Percentiles rank a stretch among this genome's conserved stretches.
phyloP scores from a whole-genome alignment of 2,329 filamentous ascomycete species.

The Tolypocladium inflatum region DNA sequence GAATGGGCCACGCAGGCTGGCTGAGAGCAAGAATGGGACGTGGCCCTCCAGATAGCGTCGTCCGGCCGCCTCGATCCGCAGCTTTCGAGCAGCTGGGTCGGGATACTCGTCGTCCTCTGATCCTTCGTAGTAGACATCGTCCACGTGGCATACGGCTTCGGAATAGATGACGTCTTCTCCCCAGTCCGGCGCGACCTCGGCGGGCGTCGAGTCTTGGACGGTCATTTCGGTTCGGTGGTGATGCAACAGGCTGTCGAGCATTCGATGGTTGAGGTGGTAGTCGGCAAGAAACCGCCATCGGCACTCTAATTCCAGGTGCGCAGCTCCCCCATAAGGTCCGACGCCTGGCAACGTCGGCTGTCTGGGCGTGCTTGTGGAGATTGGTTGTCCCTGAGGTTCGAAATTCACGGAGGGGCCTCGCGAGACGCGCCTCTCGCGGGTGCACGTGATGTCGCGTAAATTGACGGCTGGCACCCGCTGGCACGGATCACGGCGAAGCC shows the following conservation, averaged over 20 bases:
- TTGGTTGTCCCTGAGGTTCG: background rate
- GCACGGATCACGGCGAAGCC: background rate
- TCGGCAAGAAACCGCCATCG: background rate
- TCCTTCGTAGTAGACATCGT: conserved; percentile 44
- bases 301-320: background rate
- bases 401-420: background rate
- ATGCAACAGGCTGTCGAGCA: background rate
- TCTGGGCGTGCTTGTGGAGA: background rate
- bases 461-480: conserved; percentile 3
- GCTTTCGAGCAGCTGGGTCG: conserved; percentile 32
- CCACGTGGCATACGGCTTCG: conserved; percentile 27
- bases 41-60: conserved; percentile 47
- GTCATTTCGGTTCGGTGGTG: conserved; percentile 3
- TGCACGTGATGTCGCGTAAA: conserved; percentile 28
- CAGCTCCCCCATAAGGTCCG: background rate
- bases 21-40: conserved; percentile 48
- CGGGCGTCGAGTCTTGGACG: conserved; percentile 8
- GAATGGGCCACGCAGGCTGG: conserved; percentile 54
- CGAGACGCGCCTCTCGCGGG: conserved; percentile 19
- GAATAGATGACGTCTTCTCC: conserved; percentile 33
- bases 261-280: background rate
- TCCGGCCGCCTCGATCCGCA: conserved; percentile 50
- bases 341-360: background rate
- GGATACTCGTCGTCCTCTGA: conserved; percentile 48
- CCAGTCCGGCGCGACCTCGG: conserved; percentile 8